Percentiles rank a stretch among this genome's conserved stretches.
These are phyloP conservation scores for Paecilomyces formosus DNA, from an alignment of 2,329 filamentous ascomycete genomes.

Conservation along the genomic window DNA sequence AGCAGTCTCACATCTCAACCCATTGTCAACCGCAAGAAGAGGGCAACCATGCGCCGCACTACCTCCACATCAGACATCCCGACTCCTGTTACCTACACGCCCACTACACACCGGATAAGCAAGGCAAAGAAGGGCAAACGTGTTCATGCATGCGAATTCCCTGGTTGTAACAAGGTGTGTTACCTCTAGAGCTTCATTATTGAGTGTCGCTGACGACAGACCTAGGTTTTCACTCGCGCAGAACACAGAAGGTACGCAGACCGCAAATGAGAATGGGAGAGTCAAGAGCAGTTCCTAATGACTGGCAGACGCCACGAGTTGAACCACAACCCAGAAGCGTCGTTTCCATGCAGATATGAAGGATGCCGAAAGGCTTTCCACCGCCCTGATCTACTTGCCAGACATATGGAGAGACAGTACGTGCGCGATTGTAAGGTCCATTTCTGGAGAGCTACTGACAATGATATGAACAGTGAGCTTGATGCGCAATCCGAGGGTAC, in stretches of 20 bases:
- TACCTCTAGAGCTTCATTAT: not conserved
- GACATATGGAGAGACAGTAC: constrained; percentile 46
- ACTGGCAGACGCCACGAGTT: constrained; percentile 39
- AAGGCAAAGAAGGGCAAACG: constrained; percentile 47
- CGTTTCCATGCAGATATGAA: constrained; percentile 34
- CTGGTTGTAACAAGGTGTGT: constrained; percentile 41
- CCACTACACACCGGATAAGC: constrained; percentile 43
- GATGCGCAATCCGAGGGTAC: constrained; percentile 25
- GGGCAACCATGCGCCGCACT: constrained; percentile 19
- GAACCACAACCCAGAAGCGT: constrained; percentile 43
- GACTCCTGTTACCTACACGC: constrained; percentile 38
- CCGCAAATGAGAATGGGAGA: not conserved
- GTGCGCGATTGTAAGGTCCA: constrained; percentile 10
- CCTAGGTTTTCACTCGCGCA: constrained; percentile 43
- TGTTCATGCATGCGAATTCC: constrained; percentile 41
- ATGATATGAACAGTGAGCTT: constrained; percentile 19
- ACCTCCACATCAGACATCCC: constrained; percentile 21
- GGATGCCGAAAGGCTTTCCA: constrained; percentile 43
- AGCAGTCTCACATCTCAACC: not conserved
- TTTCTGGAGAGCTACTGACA: constrained; percentile 5
- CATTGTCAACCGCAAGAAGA: constrained; percentile 14
- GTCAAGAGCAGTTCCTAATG: not conserved
- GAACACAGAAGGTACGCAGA: constrained; percentile 37
- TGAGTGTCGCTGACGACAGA: constrained; percentile 7
- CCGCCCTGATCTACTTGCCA: constrained; percentile 38